A percentile compares a stretch with the other conserved stretches of the same genome.
These are phyloP conservation scores for Penicillium sp. DNA, from an alignment of 2,329 filamentous ascomycete genomes.

Conservation along the genomic window DNA sequence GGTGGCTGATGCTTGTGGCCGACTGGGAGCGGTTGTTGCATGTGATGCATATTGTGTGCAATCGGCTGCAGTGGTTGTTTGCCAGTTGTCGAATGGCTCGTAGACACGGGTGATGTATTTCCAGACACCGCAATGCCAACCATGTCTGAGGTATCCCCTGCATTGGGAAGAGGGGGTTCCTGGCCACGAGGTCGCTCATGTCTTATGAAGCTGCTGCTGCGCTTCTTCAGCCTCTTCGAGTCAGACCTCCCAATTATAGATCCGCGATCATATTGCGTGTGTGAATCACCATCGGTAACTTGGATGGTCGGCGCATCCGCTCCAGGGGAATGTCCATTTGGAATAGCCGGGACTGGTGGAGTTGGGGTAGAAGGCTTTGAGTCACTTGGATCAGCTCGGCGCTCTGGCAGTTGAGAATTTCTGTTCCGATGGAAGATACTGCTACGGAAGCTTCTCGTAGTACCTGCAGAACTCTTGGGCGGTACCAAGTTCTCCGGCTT, in stretches of 20 bases:
- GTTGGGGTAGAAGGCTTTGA: conserved; percentile 15
- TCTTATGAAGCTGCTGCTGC: conserved; percentile 30
- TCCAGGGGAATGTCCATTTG: conserved; percentile 18
- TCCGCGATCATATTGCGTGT: conserved; percentile 23
- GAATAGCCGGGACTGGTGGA: conserved; percentile 21
- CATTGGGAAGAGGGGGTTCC: conserved; percentile 23
- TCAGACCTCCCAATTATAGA: conserved; percentile 27
- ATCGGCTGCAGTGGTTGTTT: conserved; percentile 33
- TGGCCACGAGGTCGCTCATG: conserved; percentile 20
- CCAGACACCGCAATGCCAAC: conserved; percentile 31
- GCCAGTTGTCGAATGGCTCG: conserved; percentile 21
- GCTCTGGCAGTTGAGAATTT: conserved; percentile 43
- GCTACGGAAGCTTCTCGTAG: conserved; percentile 62
- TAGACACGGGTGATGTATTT: conserved; percentile 15
- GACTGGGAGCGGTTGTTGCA: conserved; percentile 29
- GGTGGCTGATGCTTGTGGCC: conserved; percentile 43
- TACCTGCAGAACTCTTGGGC: conserved; percentile 66
- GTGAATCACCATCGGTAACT: conserved; percentile 59
- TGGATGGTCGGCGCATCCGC: conserved; percentile 64
- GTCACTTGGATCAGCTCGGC: conserved; percentile 41
- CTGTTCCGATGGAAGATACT: conserved; percentile 70
- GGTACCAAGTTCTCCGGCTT: conserved; percentile 47
- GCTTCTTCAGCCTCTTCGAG: conserved; percentile 33
- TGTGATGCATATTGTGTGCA: conserved; percentile 37
- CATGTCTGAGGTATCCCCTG: conserved; percentile 20